Base-by-base conservation (phyloP, 2,329 filamentous ascomycete species). In the Torrubiella hemipterigena region DNA sequence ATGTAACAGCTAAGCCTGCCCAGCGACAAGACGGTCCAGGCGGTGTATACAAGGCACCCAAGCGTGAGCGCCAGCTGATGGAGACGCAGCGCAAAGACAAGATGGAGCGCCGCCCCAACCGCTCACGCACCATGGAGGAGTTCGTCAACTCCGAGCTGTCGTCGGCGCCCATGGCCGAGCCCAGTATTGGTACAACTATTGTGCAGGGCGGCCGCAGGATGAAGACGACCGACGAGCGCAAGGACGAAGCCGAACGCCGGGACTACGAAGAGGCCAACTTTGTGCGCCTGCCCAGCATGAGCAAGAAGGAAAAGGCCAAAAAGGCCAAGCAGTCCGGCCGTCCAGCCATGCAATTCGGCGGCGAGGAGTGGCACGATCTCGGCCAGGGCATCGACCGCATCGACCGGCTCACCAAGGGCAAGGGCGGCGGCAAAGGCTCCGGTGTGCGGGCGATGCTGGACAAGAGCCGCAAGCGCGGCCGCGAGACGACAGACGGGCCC, bases 211-310 rank as follows among this genome's bases (percentile, higher is more conserved):
- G 91, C 20, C 74, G 89, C 40, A 75, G 75, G 51, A 74, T 76
- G 47, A 91, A 87, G 65, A 83, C 81, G 5, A 72, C 77, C 11
- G 67, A 74, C 20, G 81, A 95, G 51, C 73, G 82, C 34, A 75
- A 75, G 39, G 73, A 75, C 24, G 87, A 96, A 53, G 71, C 71
- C 2, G 87, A 94, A 59, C 68, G 82, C 33, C 71, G 71, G 36
- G 73, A 81, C 29, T 98, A 95, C 59, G 91, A 98, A 63, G 91
- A 98, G 59, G 71, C 67, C 43, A 93, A 98, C 60, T 89, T 95
- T 48, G 75, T 84, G 12, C 82, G 91, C 43, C 63, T 98, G 46
- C 86, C 89, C 10, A 79, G 77, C 46, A 73, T 82, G 54, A 82
- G 76, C 59, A 96, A 94, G 68, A 94, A 93, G 61, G 86, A 94